Conservation (phyloP, 495 filamentous ascomycete species). For the Xylaria sp. region DNA sequence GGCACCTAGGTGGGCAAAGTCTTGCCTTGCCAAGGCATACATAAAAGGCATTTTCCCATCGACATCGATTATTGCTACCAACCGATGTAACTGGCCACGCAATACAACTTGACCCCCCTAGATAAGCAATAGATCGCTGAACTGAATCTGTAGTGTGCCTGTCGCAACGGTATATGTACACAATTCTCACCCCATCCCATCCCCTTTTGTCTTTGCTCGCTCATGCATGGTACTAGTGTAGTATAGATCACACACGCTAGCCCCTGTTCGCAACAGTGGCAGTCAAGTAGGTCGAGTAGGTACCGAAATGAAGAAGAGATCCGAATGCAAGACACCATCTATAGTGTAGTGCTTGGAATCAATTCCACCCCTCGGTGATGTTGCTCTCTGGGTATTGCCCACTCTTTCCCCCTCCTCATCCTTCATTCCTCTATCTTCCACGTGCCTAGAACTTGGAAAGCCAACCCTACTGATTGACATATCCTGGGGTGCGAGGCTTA, state of each 20-base stretch:
- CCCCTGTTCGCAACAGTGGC: neutral
- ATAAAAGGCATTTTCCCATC: neutral
- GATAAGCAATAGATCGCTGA: slow-evolving; percentile 6
- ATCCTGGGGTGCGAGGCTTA: neutral
- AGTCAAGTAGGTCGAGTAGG: neutral
- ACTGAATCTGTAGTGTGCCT: neutral
- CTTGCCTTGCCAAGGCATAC: slow-evolving; percentile 4
- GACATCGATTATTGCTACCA: neutral
- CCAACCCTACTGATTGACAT: neutral
- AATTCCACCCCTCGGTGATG: neutral
- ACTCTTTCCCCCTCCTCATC: neutral
- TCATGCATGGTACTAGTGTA: slow-evolving; percentile 20
- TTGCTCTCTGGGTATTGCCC: neutral
- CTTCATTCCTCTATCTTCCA: neutral
- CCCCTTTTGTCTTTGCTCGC: slow-evolving; percentile 6
- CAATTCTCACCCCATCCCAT: too few species aligned
- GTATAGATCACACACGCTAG: neutral
- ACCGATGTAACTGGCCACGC: slow-evolving; percentile 11
- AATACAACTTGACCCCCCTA: slow-evolving; percentile 16
- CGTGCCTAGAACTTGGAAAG: neutral
- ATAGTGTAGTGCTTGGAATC: neutral
- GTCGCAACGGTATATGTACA: neutral
- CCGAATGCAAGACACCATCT: neutral
- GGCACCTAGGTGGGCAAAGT: neutral
- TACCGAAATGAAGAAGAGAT: too few species aligned